Evolutionary conservation across 2,329 filamentous ascomycete species (phyloP).

Genomic region (Aspergillus sp.): DNA sequence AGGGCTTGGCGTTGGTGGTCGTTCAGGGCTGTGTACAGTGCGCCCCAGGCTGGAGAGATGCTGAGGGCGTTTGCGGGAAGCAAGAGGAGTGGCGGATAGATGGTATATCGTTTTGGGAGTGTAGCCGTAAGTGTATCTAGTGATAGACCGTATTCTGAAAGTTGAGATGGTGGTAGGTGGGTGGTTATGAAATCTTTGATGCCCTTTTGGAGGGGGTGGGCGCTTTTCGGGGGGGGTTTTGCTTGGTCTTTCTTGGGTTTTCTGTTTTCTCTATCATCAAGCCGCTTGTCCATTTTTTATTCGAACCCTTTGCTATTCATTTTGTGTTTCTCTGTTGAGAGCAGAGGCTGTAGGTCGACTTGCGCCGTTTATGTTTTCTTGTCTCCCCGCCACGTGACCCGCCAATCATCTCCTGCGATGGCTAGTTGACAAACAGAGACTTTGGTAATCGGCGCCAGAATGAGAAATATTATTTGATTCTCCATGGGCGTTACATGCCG

Average conservation of each 20-base stretch:
- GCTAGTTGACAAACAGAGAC: no score
- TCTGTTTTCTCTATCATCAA: background rate
- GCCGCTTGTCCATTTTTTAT: background rate
- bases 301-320: background rate
- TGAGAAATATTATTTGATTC: no score
- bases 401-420: no score
- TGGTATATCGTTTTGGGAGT: constrained; percentile 42
- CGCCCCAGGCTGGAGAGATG: constrained; percentile 19
- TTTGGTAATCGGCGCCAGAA: no score
- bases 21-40: constrained; percentile 21
- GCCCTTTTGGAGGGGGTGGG: constrained; percentile 25
- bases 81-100: constrained; percentile 52
- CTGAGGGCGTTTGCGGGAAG: constrained; percentile 44
- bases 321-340: background rate
- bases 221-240: constrained; percentile 5
- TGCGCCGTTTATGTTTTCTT: no score
- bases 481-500: no score
- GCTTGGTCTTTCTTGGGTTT: background rate
- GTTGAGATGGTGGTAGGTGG: constrained; percentile 9
- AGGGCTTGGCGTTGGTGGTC: constrained; percentile 26
- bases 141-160: constrained; percentile 10
- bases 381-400: background rate
- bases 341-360: no score
- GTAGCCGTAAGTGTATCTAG: constrained; percentile 9
- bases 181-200: constrained; percentile 24